Conservation (phyloP, 1,284 basidiomycete species). For the Moesziomyces globuligerus region DNA sequence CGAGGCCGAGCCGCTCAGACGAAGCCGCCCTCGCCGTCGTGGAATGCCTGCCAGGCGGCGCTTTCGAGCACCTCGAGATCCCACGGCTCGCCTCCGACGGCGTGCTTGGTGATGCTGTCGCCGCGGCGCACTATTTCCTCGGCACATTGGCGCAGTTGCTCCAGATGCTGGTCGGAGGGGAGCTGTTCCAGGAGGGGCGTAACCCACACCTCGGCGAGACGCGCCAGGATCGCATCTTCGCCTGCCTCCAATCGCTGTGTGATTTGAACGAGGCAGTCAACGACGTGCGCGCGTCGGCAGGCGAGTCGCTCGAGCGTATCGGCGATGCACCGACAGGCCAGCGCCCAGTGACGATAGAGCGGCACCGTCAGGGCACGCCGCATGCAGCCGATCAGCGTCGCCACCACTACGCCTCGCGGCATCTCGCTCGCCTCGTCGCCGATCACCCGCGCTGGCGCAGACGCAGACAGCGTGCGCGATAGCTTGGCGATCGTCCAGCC, state of each 20-base stretch:
- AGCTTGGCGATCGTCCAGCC: slow-evolving; percentile 48
- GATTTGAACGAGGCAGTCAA: slow-evolving; percentile 10
- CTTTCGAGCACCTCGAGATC: slow-evolving; percentile 32
- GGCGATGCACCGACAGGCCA: slow-evolving; percentile 19
- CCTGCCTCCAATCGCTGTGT: slow-evolving; percentile 11
- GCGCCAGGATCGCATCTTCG: slow-evolving; percentile 18
- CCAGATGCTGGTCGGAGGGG: too few species aligned
- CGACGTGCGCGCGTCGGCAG: slow-evolving; percentile 15
- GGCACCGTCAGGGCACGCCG: slow-evolving; percentile 26
- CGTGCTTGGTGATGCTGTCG: slow-evolving; percentile 12
- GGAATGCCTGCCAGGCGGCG: slow-evolving; percentile 27
- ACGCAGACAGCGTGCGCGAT: slow-evolving; percentile 25
- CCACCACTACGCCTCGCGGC: slow-evolving; percentile 3
- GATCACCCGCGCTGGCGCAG: background rate
- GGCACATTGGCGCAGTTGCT: slow-evolving; percentile 2
- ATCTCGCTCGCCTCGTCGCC: slow-evolving; percentile 1
- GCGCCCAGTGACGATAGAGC: slow-evolving; percentile 43
- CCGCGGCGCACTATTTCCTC: slow-evolving; percentile 5
- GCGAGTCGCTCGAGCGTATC: slow-evolving; percentile 12
- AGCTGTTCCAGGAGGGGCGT: slow-evolving; percentile 4
- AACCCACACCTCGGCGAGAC: slow-evolving; percentile 27
- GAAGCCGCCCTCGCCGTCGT: slow-evolving; percentile 48
- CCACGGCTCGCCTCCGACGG: slow-evolving; percentile 32
- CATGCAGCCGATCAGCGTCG: slow-evolving; percentile 19
- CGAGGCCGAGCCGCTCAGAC: too few species aligned